Evolutionary conservation across 345 rosid species (phyloP).

Genomic region (Citrus trifoliata): DNA sequence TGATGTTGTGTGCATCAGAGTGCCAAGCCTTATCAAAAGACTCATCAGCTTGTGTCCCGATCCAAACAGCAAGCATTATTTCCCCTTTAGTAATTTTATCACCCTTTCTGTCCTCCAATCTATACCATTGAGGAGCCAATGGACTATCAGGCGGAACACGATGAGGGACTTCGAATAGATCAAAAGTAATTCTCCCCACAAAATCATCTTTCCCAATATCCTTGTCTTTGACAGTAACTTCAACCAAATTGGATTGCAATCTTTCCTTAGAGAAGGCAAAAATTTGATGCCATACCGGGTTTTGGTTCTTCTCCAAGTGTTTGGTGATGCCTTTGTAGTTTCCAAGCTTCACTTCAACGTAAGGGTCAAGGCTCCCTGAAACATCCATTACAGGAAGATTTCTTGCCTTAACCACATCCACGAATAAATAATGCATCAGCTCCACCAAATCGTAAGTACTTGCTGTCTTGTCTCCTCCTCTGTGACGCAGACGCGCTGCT

Average conservation of each 20-base stretch:
- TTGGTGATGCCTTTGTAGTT: slow-evolving; percentile 83
- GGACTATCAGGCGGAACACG: slow-evolving; percentile 95
- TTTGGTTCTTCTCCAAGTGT: slow-evolving; percentile 78
- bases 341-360: slow-evolving; percentile 90
- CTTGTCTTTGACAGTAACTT: slow-evolving; percentile 79
- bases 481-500: slow-evolving; percentile 64
- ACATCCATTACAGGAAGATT: slow-evolving; percentile 85
- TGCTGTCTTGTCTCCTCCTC: slow-evolving; percentile 68
- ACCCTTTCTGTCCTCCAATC: slow-evolving; percentile 60
- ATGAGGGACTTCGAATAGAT: slow-evolving; percentile 67
- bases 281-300: slow-evolving; percentile 86
- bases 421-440: slow-evolving; percentile 87
- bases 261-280: slow-evolving; percentile 91
- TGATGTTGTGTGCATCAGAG: slow-evolving; percentile 82
- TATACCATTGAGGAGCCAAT: slow-evolving; percentile 95
- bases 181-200: slow-evolving; percentile 54
- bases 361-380: slow-evolving; percentile 88
- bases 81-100: slow-evolving; percentile 63
- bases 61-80: slow-evolving; percentile 95
- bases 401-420: slow-evolving; percentile 84
- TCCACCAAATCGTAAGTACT: slow-evolving; percentile 90
- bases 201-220: slow-evolving; percentile 81
- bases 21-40: slow-evolving; percentile 97
- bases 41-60: slow-evolving; percentile 98
- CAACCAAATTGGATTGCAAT: slow-evolving; percentile 68